Percentiles rank a stretch among this genome's conserved stretches.
Evolutionary conservation across 345 rosid species (phyloP).

Genomic region (Punica granatum): DNA sequence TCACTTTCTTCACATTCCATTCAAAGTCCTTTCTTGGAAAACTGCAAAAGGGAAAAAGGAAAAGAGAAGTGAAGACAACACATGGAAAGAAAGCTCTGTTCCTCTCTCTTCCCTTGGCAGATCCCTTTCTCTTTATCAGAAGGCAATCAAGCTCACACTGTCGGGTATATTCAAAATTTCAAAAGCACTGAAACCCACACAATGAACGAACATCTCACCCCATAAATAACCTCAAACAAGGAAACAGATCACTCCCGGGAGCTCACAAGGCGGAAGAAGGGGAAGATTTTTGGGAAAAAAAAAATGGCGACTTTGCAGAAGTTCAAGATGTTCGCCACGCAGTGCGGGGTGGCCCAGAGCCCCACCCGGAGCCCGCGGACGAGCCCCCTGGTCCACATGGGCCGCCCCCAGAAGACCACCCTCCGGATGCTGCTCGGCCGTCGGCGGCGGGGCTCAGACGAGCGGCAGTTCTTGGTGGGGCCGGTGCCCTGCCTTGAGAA

Average conservation of each 20-base stretch:
- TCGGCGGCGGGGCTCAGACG: slow-evolving; percentile 23
- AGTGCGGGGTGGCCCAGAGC: slow-evolving; percentile 77
- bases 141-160: background rate
- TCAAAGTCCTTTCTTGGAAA: slow-evolving; percentile 13
- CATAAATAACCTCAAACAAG: background rate
- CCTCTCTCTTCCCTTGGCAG: slow-evolving; percentile 3
- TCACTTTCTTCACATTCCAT: slow-evolving; percentile 1
- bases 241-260: slow-evolving; percentile 6
- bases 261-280: background rate
- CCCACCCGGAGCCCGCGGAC: slow-evolving; percentile 75
- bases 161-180: slow-evolving; percentile 8
- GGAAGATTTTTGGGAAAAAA: background rate
- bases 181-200: slow-evolving; percentile 14
- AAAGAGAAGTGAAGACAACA: slow-evolving; percentile 6
- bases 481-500: slow-evolving; percentile 13
- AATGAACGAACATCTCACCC: background rate
- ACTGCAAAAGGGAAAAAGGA: slow-evolving; percentile 12
- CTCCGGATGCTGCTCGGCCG: slow-evolving; percentile 59
- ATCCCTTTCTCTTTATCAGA: slow-evolving; percentile 10
- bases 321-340: slow-evolving; percentile 77
- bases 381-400: slow-evolving; percentile 65
- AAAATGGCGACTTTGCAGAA: slow-evolving; percentile 73
- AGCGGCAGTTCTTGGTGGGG: slow-evolving; percentile 1
- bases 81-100: background rate
- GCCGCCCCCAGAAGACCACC: slow-evolving; percentile 60